Base-by-base conservation (phyloP, 2,329 filamentous ascomycete species). In the Penicillium paneum region DNA sequence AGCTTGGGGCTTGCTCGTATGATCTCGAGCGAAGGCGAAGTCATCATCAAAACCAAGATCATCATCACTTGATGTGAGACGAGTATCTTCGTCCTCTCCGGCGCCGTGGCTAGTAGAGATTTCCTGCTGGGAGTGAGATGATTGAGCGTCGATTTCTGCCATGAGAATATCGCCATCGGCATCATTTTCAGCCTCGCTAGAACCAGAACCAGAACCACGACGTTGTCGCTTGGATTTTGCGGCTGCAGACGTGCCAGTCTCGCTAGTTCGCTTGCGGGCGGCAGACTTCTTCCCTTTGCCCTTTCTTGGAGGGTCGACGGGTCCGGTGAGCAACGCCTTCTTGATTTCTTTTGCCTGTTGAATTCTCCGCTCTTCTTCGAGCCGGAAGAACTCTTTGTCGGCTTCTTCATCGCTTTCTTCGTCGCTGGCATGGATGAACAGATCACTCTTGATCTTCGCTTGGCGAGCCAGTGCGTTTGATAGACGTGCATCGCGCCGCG, bases 331-430 rank as follows among this genome's bases (percentile, higher is more conserved):
- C 50, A 83, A 60, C 6, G 78, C 78, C 47, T 78, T 76, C 52
- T 76, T 75, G 54, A 83, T 77, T 15, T 76, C 75, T 31, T 76
- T 72, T 28, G 73, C 74, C 48, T 81, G 82, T 44, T 81, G 81
- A 59, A 83, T 79, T 45, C 89, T 79, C 56, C 87, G 79, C 60
- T 81, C 76, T 70, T 87, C 85, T 73, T 97, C 92, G 15, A 83
- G 80, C 2, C 81, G 85, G 72, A 93, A 97, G 74, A 97, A 97
- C 19, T 83, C 84, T 21, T 70, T 78, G 72, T 89, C 83, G 53
- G 84, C 83, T 43, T 91, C 90, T 32, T 82, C 85, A 66, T 96
- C 91, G n/a, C 83, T 87, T 63, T 96, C 91, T 49, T 97, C 94
- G 68, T 97, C 94, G 62, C 88, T 91, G 35, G 87, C 86, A 54